These are phyloP conservation scores for Panaeolus cyanescens DNA, from an alignment of 768 basidiomycete genomes.

Conservation along the genomic window DNA sequence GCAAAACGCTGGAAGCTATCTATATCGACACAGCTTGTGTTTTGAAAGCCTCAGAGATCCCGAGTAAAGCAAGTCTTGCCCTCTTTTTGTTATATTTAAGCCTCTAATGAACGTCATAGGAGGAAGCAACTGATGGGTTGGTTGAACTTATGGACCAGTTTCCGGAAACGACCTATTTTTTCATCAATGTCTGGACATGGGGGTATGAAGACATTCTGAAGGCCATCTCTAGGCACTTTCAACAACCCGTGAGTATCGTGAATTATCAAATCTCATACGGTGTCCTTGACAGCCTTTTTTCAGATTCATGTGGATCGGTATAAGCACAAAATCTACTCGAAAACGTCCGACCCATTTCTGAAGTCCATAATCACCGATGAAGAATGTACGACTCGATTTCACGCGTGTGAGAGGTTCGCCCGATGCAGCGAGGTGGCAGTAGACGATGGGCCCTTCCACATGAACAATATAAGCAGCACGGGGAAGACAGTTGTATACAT, in stretches of 20 bases:
- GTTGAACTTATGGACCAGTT: conserved; percentile 70
- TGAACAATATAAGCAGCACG: conserved; percentile 38
- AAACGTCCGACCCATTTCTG: conserved; percentile 61
- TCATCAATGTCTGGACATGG: conserved; percentile 94
- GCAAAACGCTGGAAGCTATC: conserved; percentile 66
- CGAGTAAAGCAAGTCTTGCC: conserved; percentile 52
- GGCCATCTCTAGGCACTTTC: conserved; percentile 68
- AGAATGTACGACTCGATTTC: conserved; percentile 71
- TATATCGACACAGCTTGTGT: conserved; percentile 82
- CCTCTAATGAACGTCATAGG: conserved; percentile 38
- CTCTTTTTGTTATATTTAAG: not conserved
- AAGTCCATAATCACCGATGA: conserved; percentile 62
- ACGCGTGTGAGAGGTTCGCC: conserved; percentile 88
- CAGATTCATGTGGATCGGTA: conserved; percentile 93
- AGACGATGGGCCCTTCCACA: conserved; percentile 30
- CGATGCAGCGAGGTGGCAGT: conserved; percentile 68
- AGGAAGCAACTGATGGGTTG: conserved; percentile 64
- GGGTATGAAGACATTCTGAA: conserved; percentile 94
- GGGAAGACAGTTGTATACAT: conserved; percentile 75
- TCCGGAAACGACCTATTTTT: conserved; percentile 72
- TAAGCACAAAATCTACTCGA: conserved; percentile 69
- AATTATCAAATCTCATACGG: not conserved
- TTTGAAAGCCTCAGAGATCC: conserved; percentile 51
- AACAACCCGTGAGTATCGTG: conserved; percentile 47
- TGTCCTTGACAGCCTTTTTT: not conserved